Percentiles rank a stretch among this genome's conserved stretches.
These are phyloP conservation scores for Sugiyamaella lignohabitans DNA, from an alignment of 805 yeast genomes.

Conservation along the genomic window DNA sequence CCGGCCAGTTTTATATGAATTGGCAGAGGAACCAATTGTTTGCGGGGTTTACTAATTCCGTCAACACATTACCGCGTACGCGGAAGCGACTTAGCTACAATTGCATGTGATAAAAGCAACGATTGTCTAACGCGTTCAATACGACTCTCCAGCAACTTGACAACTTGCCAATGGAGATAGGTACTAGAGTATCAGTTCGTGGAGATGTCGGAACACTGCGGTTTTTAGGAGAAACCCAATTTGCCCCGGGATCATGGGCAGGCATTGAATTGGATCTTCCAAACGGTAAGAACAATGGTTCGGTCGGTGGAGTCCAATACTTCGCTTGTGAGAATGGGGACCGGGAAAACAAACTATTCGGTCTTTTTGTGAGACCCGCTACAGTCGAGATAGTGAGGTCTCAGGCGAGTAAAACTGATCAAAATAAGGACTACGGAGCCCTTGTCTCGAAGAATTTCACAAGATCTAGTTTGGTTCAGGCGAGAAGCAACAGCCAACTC, in stretches of 20 bases:
- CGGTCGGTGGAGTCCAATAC: slow-evolving; percentile 51
- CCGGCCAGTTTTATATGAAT: no score
- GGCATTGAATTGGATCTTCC: slow-evolving; percentile 85
- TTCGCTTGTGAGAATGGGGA: slow-evolving; percentile 42
- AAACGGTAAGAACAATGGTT: slow-evolving; percentile 78
- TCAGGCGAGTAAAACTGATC: neutral
- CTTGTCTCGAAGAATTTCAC: no score
- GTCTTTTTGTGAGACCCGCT: slow-evolving; percentile 69
- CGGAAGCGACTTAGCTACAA: no score
- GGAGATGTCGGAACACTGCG: slow-evolving; percentile 36
- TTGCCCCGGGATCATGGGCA: slow-evolving; percentile 53
- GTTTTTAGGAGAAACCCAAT: slow-evolving; percentile 57
- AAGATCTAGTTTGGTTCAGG: neutral
- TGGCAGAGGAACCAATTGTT: no score
- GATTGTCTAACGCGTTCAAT: no score
- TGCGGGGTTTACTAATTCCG: no score
- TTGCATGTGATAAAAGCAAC: no score
- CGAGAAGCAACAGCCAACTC: neutral
- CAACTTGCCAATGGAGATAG: neutral
- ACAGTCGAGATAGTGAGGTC: slow-evolving; percentile 38
- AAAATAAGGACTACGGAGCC: neutral
- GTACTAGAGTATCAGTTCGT: neutral
- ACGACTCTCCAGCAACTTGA: no score
- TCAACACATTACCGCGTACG: no score
- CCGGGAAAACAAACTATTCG: slow-evolving; percentile 41